A percentile compares a stretch with the other conserved stretches of the same genome.
Conservation (phyloP, 208 protist species). For the Acanthamoeba sp. region DNA sequence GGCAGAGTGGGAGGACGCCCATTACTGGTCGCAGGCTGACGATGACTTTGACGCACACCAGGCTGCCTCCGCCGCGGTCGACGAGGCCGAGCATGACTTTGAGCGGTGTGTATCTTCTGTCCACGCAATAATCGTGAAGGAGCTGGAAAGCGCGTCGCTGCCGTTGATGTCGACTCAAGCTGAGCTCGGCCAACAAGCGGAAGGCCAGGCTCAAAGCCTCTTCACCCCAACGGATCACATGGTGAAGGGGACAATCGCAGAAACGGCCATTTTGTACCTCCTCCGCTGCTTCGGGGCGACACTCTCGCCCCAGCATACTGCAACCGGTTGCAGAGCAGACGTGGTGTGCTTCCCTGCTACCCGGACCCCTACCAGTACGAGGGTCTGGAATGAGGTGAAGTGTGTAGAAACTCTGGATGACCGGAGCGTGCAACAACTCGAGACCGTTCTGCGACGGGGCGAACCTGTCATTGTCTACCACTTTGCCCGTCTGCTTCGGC, state of each 20-base stretch:
- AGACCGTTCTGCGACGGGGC: neutral
- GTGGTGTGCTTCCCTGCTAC: neutral
- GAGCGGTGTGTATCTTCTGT: neutral
- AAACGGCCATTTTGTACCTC: constrained; percentile 9
- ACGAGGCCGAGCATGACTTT: neutral
- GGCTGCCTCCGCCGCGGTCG: neutral
- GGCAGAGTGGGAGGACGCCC: neutral
- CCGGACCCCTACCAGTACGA: neutral
- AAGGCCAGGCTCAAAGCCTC: neutral
- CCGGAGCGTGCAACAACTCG: neutral
- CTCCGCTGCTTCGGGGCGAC: neutral
- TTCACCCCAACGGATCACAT: neutral
- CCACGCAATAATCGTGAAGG: neutral
- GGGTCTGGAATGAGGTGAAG: neutral
- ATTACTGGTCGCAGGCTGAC: neutral
- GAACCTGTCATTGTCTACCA: neutral
- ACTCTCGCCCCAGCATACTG: neutral
- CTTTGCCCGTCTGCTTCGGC: neutral
- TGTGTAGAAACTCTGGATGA: neutral
- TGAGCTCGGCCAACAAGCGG: neutral
- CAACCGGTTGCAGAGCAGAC: neutral
- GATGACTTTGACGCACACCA: neutral
- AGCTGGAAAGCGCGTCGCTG: neutral
- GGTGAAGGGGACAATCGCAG: neutral
- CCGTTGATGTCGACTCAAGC: neutral